Conservation (phyloP, 257 asterid genomes). For the Penstemon newberryi region DNA sequence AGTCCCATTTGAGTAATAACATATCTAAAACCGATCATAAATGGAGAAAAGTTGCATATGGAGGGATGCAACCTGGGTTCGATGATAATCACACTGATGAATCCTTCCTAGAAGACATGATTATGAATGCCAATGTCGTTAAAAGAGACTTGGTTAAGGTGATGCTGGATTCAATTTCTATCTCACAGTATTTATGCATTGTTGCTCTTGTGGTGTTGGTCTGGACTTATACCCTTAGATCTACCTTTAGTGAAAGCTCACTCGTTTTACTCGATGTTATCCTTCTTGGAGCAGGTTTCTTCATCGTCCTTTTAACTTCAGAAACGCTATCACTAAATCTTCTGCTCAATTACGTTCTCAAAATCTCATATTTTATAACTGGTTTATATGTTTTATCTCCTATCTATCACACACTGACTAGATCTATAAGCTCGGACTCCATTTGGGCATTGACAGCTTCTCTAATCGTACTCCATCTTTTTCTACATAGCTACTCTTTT, state of each 20-base stretch:
- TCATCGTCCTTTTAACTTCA: constrained; percentile 64
- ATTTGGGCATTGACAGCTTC: constrained; percentile 88
- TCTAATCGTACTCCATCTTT: constrained; percentile 49
- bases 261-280: constrained; percentile 60
- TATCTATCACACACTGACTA: constrained; percentile 78
- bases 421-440: constrained; percentile 86
- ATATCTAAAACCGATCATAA: constrained; percentile 45
- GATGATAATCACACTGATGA: constrained; percentile 91
- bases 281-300: constrained; percentile 73
- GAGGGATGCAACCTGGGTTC: constrained; percentile 94
- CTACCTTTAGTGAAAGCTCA: constrained; percentile 49
- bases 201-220: constrained; percentile 86
- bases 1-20: constrained; percentile 31
- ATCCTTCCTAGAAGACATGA: constrained; percentile 86
- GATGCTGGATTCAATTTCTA: constrained; percentile 77
- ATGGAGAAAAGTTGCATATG: constrained; percentile 91
- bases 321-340: constrained; percentile 56
- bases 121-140: constrained; percentile 95
- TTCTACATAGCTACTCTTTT: constrained; percentile 50
- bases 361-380: constrained; percentile 65
- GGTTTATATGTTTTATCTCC: constrained; percentile 76
- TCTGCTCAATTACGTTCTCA: constrained; percentile 57
- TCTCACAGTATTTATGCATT: constrained; percentile 82
- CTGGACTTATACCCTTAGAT: constrained; percentile 79
- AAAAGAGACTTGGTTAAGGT: constrained; percentile 81